Percentiles rank a stretch among this genome's conserved stretches.
These are phyloP conservation scores for Xylaria scruposa DNA, from an alignment of 495 filamentous ascomycete genomes.

Conservation along the genomic window DNA sequence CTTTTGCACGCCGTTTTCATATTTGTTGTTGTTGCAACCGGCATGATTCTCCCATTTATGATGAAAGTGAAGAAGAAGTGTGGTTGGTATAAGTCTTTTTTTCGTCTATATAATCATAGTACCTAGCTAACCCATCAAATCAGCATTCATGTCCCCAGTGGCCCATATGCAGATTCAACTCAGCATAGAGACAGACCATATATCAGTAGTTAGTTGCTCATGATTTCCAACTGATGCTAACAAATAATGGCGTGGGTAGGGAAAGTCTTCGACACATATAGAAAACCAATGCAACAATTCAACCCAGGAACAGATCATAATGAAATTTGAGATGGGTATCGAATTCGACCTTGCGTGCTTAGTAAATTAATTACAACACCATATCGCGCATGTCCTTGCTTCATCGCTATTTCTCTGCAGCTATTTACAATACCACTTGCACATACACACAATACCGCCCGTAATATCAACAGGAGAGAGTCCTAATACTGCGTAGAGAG, in stretches of 20 bases:
- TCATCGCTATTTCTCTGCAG: background rate
- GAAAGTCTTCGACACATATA: too few species aligned
- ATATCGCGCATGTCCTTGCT: background rate
- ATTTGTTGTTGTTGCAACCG: background rate
- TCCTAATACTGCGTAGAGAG: constrained; percentile 36
- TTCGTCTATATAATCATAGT: background rate
- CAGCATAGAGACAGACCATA: too few species aligned
- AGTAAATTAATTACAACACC: background rate
- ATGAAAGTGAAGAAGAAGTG: too few species aligned
- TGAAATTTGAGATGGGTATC: constrained; percentile 26
- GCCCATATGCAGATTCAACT: background rate
- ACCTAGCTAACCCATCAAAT: too few species aligned
- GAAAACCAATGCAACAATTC: background rate
- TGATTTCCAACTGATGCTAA: background rate
- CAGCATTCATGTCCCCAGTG: background rate
- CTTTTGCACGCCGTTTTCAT: background rate
- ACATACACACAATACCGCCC: too few species aligned
- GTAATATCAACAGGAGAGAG: background rate
- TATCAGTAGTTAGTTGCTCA: too few species aligned
- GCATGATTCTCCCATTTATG: background rate
- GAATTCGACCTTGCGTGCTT: background rate
- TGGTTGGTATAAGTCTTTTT: too few species aligned
- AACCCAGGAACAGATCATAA: background rate
- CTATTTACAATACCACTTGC: too few species aligned
- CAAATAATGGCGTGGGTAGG: too few species aligned